Percentiles rank a stretch among this genome's conserved stretches.
These are phyloP conservation scores for Claviceps sp. DNA, from an alignment of 2,329 filamentous ascomycete genomes.

Conservation along the genomic window DNA sequence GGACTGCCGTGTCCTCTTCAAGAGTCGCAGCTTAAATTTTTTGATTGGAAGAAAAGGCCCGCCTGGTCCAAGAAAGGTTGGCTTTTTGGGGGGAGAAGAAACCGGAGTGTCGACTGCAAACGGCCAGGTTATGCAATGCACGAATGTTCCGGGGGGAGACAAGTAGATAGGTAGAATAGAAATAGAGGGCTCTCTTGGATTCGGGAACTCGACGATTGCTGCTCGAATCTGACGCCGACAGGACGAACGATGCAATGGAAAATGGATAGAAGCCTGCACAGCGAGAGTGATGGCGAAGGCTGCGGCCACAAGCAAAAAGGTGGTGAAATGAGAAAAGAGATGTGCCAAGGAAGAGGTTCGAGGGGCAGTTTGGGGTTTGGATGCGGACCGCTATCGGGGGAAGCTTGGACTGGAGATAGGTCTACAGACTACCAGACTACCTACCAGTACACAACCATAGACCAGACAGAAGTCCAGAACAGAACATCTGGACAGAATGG, in stretches of 20 bases:
- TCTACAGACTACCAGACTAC: too few species aligned
- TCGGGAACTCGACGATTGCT: neutral
- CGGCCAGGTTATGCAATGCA: conserved; percentile 20
- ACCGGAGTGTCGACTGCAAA: neutral
- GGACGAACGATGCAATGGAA: neutral
- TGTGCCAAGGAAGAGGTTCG: neutral
- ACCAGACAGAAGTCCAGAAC: too few species aligned
- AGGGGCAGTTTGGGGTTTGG: neutral
- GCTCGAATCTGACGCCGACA: neutral
- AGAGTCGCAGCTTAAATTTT: neutral
- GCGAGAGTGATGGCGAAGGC: neutral
- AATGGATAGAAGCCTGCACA: neutral
- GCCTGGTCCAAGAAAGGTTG: conserved; percentile 4
- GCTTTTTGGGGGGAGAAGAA: conserved; percentile 4
- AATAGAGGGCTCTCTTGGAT: neutral
- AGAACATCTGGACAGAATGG: too few species aligned
- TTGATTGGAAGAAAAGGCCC: neutral
- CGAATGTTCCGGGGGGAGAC: conserved; percentile 1
- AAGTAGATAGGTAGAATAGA: neutral
- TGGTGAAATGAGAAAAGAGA: neutral
- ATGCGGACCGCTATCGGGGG: neutral
- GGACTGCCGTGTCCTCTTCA: conserved; percentile 19
- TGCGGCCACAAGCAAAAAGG: neutral
- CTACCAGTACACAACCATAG: too few species aligned
- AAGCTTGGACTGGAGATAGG: neutral